A percentile compares a stretch with the other conserved stretches of the same genome.
phyloP scores from a whole-genome alignment of 169 alveolate species.

The Babesia gibsoni region DNA sequence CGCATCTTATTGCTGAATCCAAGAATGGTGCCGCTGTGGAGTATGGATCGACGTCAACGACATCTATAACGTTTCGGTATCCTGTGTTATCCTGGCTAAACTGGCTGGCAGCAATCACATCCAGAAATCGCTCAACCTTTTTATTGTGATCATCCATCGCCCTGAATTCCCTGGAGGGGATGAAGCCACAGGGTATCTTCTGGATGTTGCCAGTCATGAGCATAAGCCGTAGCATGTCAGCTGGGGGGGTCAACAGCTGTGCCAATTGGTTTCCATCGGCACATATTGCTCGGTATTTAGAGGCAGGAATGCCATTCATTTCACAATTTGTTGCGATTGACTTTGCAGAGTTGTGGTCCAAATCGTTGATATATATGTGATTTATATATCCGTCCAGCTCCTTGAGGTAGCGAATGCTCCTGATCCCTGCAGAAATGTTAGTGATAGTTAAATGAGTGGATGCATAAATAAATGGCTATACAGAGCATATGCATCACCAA shows the following conservation, averaged over 20 bases:
- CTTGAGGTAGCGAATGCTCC: conserved; percentile 86
- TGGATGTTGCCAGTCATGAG: conserved; percentile 49
- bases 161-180: conserved; percentile 2
- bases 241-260: conserved; percentile 47
- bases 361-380: conserved; percentile 82
- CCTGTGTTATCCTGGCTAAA: neutral
- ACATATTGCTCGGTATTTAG: conserved; percentile 66
- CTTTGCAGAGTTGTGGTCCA: conserved; percentile 76
- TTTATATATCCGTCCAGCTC: conserved; percentile 81
- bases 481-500: neutral
- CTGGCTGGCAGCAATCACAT: conserved; percentile 13
- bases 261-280: conserved; percentile 71
- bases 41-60: conserved; percentile 92
- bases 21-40: conserved; percentile 90
- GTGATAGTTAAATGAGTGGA: neutral
- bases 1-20: conserved; percentile 87
- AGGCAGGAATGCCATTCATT: conserved; percentile 54
- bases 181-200: conserved; percentile 38
- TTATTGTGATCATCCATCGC: conserved; percentile 19
- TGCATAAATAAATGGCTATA: neutral
- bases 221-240: conserved; percentile 45
- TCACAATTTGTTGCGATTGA: conserved; percentile 57
- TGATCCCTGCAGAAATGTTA: conserved; percentile 69
- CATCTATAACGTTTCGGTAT: conserved; percentile 65
- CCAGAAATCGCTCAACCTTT: conserved; percentile 25